Evolutionary conservation across 331 rosid species (phyloP).

Genomic region (Arachis monticola): DNA sequence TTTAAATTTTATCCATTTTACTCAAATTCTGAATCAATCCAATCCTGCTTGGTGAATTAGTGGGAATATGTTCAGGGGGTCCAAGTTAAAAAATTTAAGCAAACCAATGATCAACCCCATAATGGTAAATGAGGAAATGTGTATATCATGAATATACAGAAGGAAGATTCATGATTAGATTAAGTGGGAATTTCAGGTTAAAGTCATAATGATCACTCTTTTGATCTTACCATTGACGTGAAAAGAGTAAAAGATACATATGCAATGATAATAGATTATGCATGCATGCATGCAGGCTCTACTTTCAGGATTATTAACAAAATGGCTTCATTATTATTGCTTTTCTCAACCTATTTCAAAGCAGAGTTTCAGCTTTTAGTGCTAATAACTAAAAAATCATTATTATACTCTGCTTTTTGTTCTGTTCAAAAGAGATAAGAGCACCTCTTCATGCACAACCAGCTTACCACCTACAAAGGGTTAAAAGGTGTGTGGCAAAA

Average conservation of each 20-base stretch:
- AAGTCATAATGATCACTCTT: conserved; percentile 11
- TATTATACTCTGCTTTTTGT: not conserved
- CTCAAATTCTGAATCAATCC: not conserved
- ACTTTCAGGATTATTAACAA: conserved; percentile 22
- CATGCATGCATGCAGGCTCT: not conserved
- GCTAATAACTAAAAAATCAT: conserved; percentile 24
- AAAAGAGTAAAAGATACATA: not conserved
- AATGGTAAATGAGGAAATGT: not conserved
- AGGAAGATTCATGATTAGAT: not conserved
- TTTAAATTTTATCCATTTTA: not conserved
- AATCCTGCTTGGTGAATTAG: not conserved
- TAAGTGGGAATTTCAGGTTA: not conserved
- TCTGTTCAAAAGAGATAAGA: not conserved
- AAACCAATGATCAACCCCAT: not conserved
- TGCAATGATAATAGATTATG: not conserved
- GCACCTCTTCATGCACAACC: conserved; percentile 39
- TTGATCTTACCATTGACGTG: not conserved
- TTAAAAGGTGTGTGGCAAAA: conserved; percentile 20
- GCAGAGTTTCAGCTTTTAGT: conserved; percentile 11
- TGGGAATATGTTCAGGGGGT: not conserved
- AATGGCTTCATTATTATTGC: too few relatives aligned
- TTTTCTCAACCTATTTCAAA: conserved; percentile 4
- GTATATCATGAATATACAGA: not conserved
- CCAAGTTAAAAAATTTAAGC: not conserved
- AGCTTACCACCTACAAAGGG: conserved; percentile 36